Evolutionary conservation across 495 filamentous ascomycete species (phyloP), one percentile per base, ranked within the genome.

Genomic region (Penicillium maclennaniae): DNA sequence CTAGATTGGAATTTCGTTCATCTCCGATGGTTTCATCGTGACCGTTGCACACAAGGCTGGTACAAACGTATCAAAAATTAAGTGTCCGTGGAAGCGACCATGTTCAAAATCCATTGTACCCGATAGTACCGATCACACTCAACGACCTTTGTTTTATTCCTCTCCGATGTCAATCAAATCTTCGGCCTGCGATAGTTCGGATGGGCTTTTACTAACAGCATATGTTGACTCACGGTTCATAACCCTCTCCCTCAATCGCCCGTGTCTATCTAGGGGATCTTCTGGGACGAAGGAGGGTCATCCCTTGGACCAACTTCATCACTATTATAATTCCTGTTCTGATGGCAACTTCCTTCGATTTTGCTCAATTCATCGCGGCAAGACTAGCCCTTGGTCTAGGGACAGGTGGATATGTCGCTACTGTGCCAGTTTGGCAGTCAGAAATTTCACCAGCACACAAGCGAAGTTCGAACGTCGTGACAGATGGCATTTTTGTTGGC

Each of bases 371-470:
- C 25, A 63, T 69, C 61, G 58, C 64, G 53, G 77, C 83, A 40
- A 71, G 83, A 63, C 58, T 77, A 14, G 60, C 84, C 31, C 83
- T 83, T 50, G 83, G 83, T 20, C 69, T 81, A 28, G 83, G 83
- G 2, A 84, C 82, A 37, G 83, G 83, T 43, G 81, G 62, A 17
- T 65, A 59, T 36, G 39, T 57, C 9, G 62, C 62, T 12, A 72
- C 74, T 0, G 73, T 79, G 2, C 77, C 76, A 0, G 71, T 78
- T n/a, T 81, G 79, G 79, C 76, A 78, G 47, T 70, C 73, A 8
- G 79, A 81, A 49, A 69, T 70, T 43, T 56, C 66, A 15, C 63
- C 76, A 55, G 43, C 74, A 45, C 50, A 68, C 53, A 61, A 67
- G 58, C 55, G 75, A 69, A 59, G 69, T 60, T 60, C 66, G 51